Conservation (phyloP, 2,329 filamentous ascomycete genomes). For the Cytospora mali region DNA sequence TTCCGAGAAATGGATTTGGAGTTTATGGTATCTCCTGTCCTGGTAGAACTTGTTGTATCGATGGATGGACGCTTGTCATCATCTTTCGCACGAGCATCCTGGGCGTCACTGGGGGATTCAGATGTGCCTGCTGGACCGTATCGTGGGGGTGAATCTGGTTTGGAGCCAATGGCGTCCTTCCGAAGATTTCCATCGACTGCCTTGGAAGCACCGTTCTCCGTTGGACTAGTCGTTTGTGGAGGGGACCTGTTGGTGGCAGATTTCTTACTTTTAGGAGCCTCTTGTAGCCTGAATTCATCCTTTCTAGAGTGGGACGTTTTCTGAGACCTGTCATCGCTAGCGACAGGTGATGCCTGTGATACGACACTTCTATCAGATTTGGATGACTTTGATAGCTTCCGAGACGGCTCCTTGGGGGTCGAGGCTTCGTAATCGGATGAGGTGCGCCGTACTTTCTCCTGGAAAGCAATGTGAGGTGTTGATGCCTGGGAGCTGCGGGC, state of each 20-base stretch:
- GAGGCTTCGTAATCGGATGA: constrained; percentile 63
- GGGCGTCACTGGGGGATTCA: constrained; percentile 56
- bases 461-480: constrained; percentile 89
- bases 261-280: constrained; percentile 71
- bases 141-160: constrained; percentile 40
- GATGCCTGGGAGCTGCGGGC: constrained; percentile 48
- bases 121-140: constrained; percentile 40
- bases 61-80: constrained; percentile 51
- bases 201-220: constrained; percentile 43
- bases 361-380: constrained; percentile 40
- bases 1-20: constrained; percentile 64
- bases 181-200: constrained; percentile 41
- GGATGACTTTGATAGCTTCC: constrained; percentile 52
- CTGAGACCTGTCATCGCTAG: constrained; percentile 44
- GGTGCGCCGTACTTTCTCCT: constrained; percentile 74
- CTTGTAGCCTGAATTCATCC: constrained; percentile 77
- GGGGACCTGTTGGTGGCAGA: constrained; percentile 46
- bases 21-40: constrained; percentile 41
- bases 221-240: constrained; percentile 46
- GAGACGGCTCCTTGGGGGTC: constrained; percentile 52
- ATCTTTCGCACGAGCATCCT: constrained; percentile 61
- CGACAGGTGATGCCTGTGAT: constrained; percentile 36
- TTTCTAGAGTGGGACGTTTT: constrained; percentile 43
- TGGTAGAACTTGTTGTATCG: constrained; percentile 45
- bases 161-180: constrained; percentile 39